Conservation (phyloP, 352 stramenopile genomes). For the Elongisporangium undulatum region DNA sequence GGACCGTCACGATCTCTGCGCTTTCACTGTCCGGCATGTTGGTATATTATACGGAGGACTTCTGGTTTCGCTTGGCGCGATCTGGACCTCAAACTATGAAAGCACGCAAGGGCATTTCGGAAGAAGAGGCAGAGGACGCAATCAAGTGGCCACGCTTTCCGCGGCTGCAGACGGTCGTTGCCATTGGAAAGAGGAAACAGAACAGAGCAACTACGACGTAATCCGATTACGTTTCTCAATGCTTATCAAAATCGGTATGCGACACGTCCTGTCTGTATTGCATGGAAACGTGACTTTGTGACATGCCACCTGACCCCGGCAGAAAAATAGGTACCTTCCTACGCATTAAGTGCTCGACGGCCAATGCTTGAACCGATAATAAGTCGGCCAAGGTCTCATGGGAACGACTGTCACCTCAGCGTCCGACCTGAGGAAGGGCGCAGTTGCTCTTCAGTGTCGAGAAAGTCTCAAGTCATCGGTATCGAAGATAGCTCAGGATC, state of each 20-base stretch:
- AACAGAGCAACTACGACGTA: neutral
- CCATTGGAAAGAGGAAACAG: neutral
- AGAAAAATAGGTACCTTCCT: neutral
- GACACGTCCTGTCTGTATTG: neutral
- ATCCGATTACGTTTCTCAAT: neutral
- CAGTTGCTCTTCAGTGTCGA: neutral
- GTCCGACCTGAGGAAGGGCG: neutral
- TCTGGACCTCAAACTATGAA: neutral
- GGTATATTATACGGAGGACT: conserved; percentile 46
- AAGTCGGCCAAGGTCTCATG: neutral
- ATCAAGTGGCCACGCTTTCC: neutral
- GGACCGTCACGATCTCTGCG: conserved; percentile 37
- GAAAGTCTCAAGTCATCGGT: neutral
- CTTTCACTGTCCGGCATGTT: conserved; percentile 30
- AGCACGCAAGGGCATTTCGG: neutral
- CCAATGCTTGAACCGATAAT: neutral
- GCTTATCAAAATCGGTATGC: neutral
- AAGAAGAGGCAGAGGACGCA: neutral
- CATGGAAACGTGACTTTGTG: neutral
- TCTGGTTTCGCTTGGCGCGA: conserved; percentile 33
- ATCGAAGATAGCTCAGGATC: neutral
- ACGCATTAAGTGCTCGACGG: neutral
- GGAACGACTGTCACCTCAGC: neutral
- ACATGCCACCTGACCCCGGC: neutral
- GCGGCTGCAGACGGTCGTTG: too few species aligned